Evolutionary conservation across 1,284 basidiomycete species (phyloP).

Genomic region (Sporisorium scitamineum): DNA sequence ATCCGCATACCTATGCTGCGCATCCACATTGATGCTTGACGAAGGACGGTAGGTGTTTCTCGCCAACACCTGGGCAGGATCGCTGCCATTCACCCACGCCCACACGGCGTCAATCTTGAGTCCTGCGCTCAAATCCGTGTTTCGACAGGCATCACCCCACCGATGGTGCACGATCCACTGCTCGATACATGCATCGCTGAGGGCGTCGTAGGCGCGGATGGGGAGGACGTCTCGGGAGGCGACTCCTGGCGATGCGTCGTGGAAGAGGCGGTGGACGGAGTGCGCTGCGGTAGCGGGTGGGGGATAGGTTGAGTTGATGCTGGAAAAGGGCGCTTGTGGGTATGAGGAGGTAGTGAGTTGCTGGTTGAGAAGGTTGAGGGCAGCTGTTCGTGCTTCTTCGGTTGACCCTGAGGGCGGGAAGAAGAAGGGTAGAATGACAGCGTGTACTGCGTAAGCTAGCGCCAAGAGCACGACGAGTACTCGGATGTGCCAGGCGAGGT

Average conservation of each 20-base stretch:
- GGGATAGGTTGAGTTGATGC: not conserved
- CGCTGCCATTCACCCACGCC: conserved; percentile 50
- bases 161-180: conserved; percentile 35
- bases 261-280: conserved; percentile 29
- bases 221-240: conserved; percentile 22
- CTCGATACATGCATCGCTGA: conserved; percentile 40
- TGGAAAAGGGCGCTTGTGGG: conserved; percentile 1
- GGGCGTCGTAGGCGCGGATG: conserved; percentile 36
- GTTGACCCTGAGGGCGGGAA: conserved; percentile 7
- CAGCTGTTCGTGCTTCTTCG: conserved; percentile 12
- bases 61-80: conserved; percentile 42
- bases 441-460: conserved; percentile 14
- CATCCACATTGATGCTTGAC: conserved; percentile 38
- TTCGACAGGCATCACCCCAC: conserved; percentile 27
- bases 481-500: conserved; percentile 14
- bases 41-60: conserved; percentile 31
- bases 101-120: conserved; percentile 39
- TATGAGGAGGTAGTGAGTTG: conserved; percentile 13
- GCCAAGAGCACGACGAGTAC: conserved; percentile 9
- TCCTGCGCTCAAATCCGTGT: conserved; percentile 28
- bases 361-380: conserved; percentile 15
- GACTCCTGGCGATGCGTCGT: conserved; percentile 13
- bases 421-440: conserved; percentile 4
- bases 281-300: not conserved
- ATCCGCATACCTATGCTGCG: conserved; percentile 39